phyloP scores from a whole-genome alignment of 495 filamentous ascomycete species.

The Podospora anserina region DNA sequence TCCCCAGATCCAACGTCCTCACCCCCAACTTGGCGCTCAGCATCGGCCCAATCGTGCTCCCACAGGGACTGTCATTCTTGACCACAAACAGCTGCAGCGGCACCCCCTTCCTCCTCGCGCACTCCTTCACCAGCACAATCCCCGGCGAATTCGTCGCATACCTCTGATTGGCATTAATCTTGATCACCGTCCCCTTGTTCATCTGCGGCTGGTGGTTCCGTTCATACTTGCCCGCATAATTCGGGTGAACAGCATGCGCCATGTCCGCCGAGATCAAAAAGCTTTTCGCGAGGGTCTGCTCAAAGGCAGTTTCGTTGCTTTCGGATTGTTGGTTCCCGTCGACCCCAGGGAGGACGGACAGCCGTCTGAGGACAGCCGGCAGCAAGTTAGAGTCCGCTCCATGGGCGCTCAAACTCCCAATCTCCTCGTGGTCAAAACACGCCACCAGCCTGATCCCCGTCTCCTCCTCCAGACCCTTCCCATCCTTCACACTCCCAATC shows the following conservation, averaged over 20 bases:
- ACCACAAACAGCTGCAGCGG: conserved; percentile 96
- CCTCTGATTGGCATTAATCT: conserved; percentile 93
- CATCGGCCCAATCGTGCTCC: conserved; percentile 96
- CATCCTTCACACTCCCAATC: conserved; percentile 67
- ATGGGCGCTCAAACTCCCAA: conserved; percentile 86
- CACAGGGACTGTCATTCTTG: conserved; percentile 89
- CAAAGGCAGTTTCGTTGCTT: conserved; percentile 73
- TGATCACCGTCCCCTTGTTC: conserved; percentile 95
- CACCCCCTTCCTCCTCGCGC: conserved; percentile 63
- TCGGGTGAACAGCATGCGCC: conserved; percentile 93
- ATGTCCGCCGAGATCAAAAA: conserved; percentile 97
- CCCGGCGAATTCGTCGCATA: conserved; percentile 96
- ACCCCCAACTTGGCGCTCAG: conserved; percentile 78
- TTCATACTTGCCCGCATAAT: conserved; percentile 91
- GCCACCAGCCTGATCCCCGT: conserved; percentile 80
- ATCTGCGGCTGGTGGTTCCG: conserved; percentile 84
- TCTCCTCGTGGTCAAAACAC: conserved; percentile 97
- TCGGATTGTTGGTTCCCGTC: conserved; percentile 50
- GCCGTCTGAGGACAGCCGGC: conserved; percentile 79
- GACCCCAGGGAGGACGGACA: conserved; percentile 69
- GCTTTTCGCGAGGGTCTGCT: conserved; percentile 86
- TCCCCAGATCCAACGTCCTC: conserved; percentile 87
- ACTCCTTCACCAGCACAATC: conserved; percentile 87
- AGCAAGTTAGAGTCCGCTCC: conserved; percentile 91
- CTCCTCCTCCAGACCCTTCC: conserved; percentile 64